Base-by-base conservation (phyloP, 1,139 yeast genomes). In the Pichia inconspicua region DNA sequence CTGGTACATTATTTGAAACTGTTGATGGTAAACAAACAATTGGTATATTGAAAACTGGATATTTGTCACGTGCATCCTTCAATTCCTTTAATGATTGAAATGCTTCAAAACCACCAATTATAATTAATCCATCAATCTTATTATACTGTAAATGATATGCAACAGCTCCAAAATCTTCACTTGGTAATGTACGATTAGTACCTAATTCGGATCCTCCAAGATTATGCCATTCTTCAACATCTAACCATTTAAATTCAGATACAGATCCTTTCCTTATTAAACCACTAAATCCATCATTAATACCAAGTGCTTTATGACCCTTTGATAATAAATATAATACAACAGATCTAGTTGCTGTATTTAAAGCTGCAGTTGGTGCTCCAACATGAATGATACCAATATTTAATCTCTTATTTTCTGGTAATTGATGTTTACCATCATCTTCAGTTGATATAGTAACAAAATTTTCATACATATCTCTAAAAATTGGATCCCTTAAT, bases 361-460 rank as follows among this genome's bases (percentile, higher is more conserved):
- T 92, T 75, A 92, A 81, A 50, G 96, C 97, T 54, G 96, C 95
- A 15, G 97, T 94, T 38, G 98, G 96, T 1, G 98, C 98, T 56
- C 98, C 98, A 50, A 90, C 84, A 61, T 89, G 89, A 55, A 92
- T 75, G 49, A 92, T 78, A 52, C 95, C 98, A 58, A 90, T 78
- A 49, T 71, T 79, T 56, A 82, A 72, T 54, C 79, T 68, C 63
- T 78, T 67, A 42, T 69, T 70, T 49, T 68, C 64, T 5, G 83
- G 79, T 55, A 82, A 71, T 8, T 58, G 28, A 48, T 59, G 66
- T 37, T 75, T 76, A 48, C 60, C 76, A 55, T 71, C 81, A 60
- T 83, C 89, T 60, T 85, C 92, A 53, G 81, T 80, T 50, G 82
- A 74, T 51, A 85, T 80, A 40, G 85, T 74, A 66, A 82, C 69